A percentile compares a stretch with the other conserved stretches of the same genome.
Conservation (phyloP, 73 alveolate species). For the Paramecium bursaria region DNA sequence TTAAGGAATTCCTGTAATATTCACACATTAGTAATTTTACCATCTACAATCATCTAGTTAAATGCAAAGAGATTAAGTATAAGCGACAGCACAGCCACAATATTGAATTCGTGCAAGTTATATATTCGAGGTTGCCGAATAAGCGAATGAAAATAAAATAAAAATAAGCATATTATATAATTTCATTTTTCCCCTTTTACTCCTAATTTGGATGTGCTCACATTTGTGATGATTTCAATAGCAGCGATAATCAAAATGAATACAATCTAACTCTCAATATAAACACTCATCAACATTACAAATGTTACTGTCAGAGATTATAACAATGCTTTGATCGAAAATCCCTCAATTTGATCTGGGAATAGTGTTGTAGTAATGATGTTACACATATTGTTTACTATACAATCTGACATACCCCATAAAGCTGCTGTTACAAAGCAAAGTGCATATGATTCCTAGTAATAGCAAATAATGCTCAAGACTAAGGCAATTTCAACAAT, state of each 20-base stretch:
- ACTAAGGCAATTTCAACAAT: slow-evolving; percentile 55
- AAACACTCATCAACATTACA: neutral
- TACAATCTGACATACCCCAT: slow-evolving; percentile 70
- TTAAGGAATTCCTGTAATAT: slow-evolving; percentile 30
- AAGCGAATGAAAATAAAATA: neutral
- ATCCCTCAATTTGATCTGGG: slow-evolving; percentile 55
- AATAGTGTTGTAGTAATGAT: slow-evolving; percentile 44
- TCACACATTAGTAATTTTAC: neutral
- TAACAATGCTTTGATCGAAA: slow-evolving; percentile 7
- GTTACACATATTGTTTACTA: slow-evolving; percentile 19
- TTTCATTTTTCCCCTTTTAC: neutral
- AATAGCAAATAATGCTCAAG: slow-evolving; percentile 57
- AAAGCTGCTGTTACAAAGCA: slow-evolving; percentile 59
- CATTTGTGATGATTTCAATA: slow-evolving; percentile 27
- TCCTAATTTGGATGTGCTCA: slow-evolving; percentile 31
- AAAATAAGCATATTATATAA: too few relatives aligned
- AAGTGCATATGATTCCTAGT: slow-evolving; percentile 30
- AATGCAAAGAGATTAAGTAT: slow-evolving; percentile 13
- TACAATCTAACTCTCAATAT: neutral
- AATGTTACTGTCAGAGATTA: slow-evolving; percentile 11
- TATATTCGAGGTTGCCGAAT: neutral
- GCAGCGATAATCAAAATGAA: slow-evolving; percentile 11
- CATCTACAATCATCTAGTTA: slow-evolving; percentile 24
- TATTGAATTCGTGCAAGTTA: slow-evolving; percentile 1
- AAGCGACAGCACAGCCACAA: neutral